phyloP scores from a whole-genome alignment of 495 filamentous ascomycete species.

The Chlorociboria aeruginascens region DNA sequence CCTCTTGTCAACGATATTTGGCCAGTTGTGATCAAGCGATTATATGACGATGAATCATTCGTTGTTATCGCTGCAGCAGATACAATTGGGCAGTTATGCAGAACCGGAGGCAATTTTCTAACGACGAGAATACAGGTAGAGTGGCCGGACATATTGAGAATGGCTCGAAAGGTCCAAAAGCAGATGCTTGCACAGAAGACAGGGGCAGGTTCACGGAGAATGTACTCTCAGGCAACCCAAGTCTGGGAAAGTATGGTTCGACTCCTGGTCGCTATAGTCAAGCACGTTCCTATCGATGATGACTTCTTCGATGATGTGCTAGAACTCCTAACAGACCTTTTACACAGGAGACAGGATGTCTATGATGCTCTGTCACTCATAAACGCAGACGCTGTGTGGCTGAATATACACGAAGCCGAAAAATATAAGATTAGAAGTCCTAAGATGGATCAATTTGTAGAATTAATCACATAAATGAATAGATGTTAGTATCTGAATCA shows the following conservation, averaged over 20 bases:
- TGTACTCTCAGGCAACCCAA: slow-evolving; percentile 40
- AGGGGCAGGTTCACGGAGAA: slow-evolving; percentile 25
- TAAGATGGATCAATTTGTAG: slow-evolving; percentile 21
- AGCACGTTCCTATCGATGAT: slow-evolving; percentile 45
- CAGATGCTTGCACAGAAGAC: slow-evolving; percentile 18
- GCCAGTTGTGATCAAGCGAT: slow-evolving; percentile 59
- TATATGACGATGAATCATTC: slow-evolving; percentile 65
- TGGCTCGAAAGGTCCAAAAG: slow-evolving; percentile 18
- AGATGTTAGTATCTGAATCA: too few relatives aligned
- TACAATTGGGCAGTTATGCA: slow-evolving; percentile 48
- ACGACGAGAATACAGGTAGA: slow-evolving; percentile 52
- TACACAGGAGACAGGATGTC: slow-evolving; percentile 34
- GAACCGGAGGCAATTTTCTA: slow-evolving; percentile 71
- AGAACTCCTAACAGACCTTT: slow-evolving; percentile 39
- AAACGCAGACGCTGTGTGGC: slow-evolving; percentile 66
- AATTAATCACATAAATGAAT: background rate
- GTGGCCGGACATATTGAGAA: slow-evolving; percentile 44
- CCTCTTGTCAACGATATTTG: slow-evolving; percentile 83
- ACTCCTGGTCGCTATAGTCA: slow-evolving; percentile 40
- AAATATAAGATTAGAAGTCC: slow-evolving; percentile 22
- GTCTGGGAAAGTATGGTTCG: slow-evolving; percentile 46
- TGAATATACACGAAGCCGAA: slow-evolving; percentile 33
- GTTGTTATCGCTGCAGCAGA: slow-evolving; percentile 59
- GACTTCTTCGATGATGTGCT: slow-evolving; percentile 59
- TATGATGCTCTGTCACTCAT: slow-evolving; percentile 40